A percentile compares a stretch with the other conserved stretches of the same genome.
Evolutionary conservation across 2,329 filamentous ascomycete genomes (phyloP).

Genomic region (Fusarium bulbicola): DNA sequence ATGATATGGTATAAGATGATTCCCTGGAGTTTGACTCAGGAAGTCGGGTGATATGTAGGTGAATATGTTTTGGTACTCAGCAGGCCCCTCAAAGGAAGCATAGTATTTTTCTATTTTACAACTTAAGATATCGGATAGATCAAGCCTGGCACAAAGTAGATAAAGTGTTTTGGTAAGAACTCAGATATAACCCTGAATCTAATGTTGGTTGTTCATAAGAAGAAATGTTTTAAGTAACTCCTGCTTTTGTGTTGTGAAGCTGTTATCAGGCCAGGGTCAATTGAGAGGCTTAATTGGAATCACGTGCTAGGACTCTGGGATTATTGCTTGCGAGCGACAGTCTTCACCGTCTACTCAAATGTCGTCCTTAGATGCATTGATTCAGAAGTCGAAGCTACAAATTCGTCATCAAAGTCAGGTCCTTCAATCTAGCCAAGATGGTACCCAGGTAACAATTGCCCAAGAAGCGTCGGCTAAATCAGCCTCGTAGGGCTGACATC

Average conservation of each 20-base stretch:
- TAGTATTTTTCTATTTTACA: background rate
- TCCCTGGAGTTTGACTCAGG: accelerated
- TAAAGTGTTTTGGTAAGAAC: background rate
- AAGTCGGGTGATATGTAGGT: background rate
- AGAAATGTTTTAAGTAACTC: no score
- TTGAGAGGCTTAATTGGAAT: background rate
- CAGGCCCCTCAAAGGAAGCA: background rate
- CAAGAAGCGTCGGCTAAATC: background rate
- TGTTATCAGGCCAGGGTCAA: no score
- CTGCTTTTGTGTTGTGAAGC: background rate
- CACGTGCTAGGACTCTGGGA: background rate
- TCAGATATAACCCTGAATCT: no score
- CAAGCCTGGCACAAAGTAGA: background rate
- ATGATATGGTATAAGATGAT: background rate
- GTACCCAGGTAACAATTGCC: accelerated
- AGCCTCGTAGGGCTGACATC: slow-evolving; percentile 8
- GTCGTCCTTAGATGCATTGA: no score
- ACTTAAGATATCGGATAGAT: background rate
- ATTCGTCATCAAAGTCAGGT: accelerated
- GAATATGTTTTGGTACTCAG: background rate
- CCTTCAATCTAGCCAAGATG: background rate
- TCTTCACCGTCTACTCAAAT: no score
- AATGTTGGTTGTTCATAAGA: no score
- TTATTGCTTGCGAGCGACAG: no score
- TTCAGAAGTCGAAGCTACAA: no score